A percentile compares a stretch with the other conserved stretches of the same genome.
These are phyloP conservation scores for Candida arabinofermentans DNA, from an alignment of 805 yeast genomes.

Conservation along the genomic window DNA sequence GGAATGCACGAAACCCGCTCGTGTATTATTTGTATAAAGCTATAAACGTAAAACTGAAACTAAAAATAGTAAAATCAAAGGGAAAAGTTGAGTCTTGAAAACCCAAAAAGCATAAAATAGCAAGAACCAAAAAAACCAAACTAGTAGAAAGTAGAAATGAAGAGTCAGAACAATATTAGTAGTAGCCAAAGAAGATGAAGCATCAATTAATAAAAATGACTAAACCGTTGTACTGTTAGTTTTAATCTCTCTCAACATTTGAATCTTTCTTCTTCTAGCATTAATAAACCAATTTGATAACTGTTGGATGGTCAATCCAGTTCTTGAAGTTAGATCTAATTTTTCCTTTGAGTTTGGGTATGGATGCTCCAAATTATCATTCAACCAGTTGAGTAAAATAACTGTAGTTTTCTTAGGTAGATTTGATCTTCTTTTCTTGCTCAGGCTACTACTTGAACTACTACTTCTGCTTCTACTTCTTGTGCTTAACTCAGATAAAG, in stretches of 20 bases:
- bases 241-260: constrained; percentile 39
- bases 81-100: no score
- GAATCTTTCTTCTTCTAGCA: constrained; percentile 57
- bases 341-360: constrained; percentile 58
- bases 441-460: not conserved
- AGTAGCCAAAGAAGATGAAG: not conserved
- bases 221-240: constrained; percentile 17
- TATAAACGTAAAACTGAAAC: no score
- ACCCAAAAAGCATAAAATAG: no score
- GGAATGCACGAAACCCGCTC: no score
- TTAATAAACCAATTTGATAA: constrained; percentile 60
- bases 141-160: not conserved
- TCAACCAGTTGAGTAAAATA: constrained; percentile 50
- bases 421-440: constrained; percentile 40
- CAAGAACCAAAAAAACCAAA: no score
- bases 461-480: not conserved
- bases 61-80: no score
- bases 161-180: not conserved
- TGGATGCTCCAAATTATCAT: constrained; percentile 54
- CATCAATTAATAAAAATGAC: not conserved
- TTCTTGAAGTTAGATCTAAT: constrained; percentile 46
- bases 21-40: no score
- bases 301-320: constrained; percentile 57
- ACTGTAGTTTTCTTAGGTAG: constrained; percentile 58
- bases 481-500: not conserved